phyloP scores from a whole-genome alignment of 352 stramenopile species.

The Phytopythium cucurbitacearum region DNA sequence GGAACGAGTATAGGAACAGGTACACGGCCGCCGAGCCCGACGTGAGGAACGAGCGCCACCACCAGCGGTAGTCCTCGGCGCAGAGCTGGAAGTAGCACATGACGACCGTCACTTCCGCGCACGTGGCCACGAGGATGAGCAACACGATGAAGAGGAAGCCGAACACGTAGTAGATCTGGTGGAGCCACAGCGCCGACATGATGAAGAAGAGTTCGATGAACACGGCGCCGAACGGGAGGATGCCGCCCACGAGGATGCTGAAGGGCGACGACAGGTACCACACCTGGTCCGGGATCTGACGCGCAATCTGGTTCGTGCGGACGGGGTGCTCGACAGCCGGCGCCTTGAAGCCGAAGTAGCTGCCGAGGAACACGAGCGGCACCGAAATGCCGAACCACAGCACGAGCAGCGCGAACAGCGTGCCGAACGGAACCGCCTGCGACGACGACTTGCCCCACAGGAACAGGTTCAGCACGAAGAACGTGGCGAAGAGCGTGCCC shows the following conservation, averaged over 20 bases:
- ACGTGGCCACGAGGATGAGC: slow-evolving; percentile 97
- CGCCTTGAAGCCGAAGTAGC: slow-evolving; percentile 95
- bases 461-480: slow-evolving; percentile 97
- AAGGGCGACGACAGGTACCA: slow-evolving; percentile 96
- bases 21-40: slow-evolving; percentile 96
- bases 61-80: slow-evolving; percentile 99
- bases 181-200: slow-evolving; percentile 98
- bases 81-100: slow-evolving; percentile 99
- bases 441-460: slow-evolving; percentile 86
- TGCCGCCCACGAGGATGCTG: slow-evolving; percentile 95
- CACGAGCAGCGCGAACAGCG: slow-evolving; percentile 95
- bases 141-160: slow-evolving; percentile 99
- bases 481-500: slow-evolving; percentile 90
- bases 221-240: slow-evolving; percentile 98
- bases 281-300: slow-evolving; percentile 91
- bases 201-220: slow-evolving; percentile 99
- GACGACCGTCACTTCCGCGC: slow-evolving; percentile 98
- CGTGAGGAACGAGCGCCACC: slow-evolving; percentile 96
- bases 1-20: slow-evolving; percentile 98
- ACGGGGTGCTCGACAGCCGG: slow-evolving; percentile 86
- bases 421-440: slow-evolving; percentile 93
- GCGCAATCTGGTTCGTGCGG: slow-evolving; percentile 87
- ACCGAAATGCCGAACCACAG: slow-evolving; percentile 98
- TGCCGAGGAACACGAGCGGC: slow-evolving; percentile 97
- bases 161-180: slow-evolving; percentile 99